Base-by-base conservation (phyloP, 176 grass and related monocot species). In the Tillandsia leiboldiana region DNA sequence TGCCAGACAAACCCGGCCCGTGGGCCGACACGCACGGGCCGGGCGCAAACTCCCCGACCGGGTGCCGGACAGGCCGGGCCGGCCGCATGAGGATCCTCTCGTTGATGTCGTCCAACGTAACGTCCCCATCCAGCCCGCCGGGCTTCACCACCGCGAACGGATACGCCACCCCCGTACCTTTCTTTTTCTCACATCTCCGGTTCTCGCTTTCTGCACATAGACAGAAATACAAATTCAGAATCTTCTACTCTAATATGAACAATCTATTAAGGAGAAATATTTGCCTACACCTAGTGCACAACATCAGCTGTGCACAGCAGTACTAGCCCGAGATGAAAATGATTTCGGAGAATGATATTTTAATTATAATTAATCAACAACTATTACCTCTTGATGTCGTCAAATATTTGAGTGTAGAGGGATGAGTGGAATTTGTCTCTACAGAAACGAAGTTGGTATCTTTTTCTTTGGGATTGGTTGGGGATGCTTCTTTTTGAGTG, bases 131-230 rank as follows among this genome's bases (percentile, higher is more conserved):
- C 2, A 85, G 72, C 2, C 84, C 84, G 59, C 88, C 84, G 1
- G 94, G 94, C 87, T 99, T 99, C 74, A 99, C 86, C 79, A 90
- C 82, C 10, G 82, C 82, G 81, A 99, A 99, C 63, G 94, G 94
- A 78, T 75, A 86, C 27, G 85, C 48, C 51, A 90, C 83, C 9
- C 80, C 51, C 53, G 14, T 50, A 9, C 26, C 4, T 14, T 2
- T 50, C 67, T 69, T 66, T 23, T 77, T 68, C 72, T 29, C 82
- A 72, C 83, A 82, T 15, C 49, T 73, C 27, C 59, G 68, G 9
- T 64, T 12, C 52, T 7, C 5, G 33, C 4, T 7, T 6, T 7
- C 33, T 42, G 29, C 3, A 42, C 5, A 42, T 6, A 42, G 3
- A 42, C 3, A 42, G 33, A 42, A 42, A 42, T 42, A 8, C 33